phyloP scores from a whole-genome alignment of 192 early-diverging fungal genomes.

The Coemansia pectinata region DNA sequence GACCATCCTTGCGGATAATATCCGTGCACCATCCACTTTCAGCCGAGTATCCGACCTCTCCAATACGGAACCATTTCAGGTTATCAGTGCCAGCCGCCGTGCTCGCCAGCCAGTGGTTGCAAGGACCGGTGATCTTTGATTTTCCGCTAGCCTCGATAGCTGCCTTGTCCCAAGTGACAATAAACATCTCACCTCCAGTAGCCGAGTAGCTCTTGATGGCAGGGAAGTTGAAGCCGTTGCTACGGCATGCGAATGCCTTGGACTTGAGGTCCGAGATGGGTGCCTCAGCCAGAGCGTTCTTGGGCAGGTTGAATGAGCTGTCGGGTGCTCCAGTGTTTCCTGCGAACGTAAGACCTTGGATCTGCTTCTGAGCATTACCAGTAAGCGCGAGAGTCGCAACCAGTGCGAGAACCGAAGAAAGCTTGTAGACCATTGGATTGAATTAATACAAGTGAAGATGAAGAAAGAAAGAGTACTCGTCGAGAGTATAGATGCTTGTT shows the following conservation, averaged over 20 bases:
- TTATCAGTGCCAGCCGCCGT: background rate
- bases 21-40: background rate
- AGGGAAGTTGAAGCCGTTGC: background rate
- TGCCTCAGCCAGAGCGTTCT: background rate
- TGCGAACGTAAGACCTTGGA: background rate
- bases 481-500: background rate
- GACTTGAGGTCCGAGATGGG: background rate
- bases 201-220: background rate
- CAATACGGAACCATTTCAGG: constrained; percentile 5
- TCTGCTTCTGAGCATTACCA: constrained; percentile 1
- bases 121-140: background rate
- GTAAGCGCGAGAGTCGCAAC: background rate
- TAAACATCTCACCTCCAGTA: background rate
- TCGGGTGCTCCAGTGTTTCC: background rate
- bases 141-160: no score
- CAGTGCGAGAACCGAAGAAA: constrained; percentile 7
- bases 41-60: background rate
- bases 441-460: background rate
- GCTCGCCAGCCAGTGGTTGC: background rate
- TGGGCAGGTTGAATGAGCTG: background rate
- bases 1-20: background rate
- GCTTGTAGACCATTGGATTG: constrained; percentile 1
- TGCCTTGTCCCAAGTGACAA: background rate
- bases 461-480: background rate
- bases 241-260: background rate